phyloP scores from a whole-genome alignment of 148 eudicot genomes.

The Beta vulgaris region DNA sequence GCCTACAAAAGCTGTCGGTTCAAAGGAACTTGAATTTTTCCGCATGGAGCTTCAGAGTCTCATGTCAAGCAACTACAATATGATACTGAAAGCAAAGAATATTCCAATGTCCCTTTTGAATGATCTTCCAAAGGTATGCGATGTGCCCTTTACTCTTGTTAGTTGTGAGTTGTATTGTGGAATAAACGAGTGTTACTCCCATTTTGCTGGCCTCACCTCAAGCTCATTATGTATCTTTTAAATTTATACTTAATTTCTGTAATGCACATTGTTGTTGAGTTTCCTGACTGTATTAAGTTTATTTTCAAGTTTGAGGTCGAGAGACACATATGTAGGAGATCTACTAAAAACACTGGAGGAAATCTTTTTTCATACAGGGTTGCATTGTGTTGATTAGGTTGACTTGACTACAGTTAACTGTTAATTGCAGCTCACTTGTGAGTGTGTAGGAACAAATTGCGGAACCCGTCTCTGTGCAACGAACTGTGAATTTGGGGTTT shows the following conservation, averaged over 20 bases:
- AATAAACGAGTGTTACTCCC: not conserved
- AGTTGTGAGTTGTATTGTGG: not conserved
- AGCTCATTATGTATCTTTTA: too few species aligned
- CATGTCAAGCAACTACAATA: conserved; percentile 68
- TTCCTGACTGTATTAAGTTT: not conserved
- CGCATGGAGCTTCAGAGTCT: conserved; percentile 66
- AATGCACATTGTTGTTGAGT: not conserved
- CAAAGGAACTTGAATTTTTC: conserved; percentile 77
- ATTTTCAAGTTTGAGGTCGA: not conserved
- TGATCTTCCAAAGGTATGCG: conserved; percentile 74
- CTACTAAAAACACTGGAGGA: too few species aligned
- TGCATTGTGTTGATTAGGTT: not conserved
- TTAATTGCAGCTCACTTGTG: not conserved
- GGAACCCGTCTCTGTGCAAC: too few species aligned
- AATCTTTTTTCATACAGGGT: too few species aligned
- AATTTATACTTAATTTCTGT: not conserved
- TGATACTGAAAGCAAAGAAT: conserved; percentile 70
- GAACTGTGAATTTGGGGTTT: not conserved
- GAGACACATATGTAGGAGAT: not conserved
- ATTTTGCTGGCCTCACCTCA: too few species aligned
- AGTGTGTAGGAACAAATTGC: too few species aligned
- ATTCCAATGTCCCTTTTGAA: conserved; percentile 85
- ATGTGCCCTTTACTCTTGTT: not conserved
- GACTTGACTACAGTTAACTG: not conserved
- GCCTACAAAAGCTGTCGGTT: conserved; percentile 66